Base-by-base conservation (phyloP, 1,284 basidiomycete genomes). In the Cronartium quercuum region DNA sequence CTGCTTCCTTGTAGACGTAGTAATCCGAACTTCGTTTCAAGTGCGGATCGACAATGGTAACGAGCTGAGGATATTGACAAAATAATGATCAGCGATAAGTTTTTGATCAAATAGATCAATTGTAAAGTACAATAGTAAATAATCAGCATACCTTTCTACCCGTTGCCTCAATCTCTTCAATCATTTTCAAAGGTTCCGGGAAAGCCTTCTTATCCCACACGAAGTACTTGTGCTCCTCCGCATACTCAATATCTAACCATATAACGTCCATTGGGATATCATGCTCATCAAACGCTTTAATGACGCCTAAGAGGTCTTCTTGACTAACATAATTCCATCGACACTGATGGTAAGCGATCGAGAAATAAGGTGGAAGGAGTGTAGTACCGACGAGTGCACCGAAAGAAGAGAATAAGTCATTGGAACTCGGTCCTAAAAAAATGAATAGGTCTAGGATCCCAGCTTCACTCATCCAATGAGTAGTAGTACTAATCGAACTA, bases 241-340 rank as follows among this genome's bases (percentile, higher is more conserved):
- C 86, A 73, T 82, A 83, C 82, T 98, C 96, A 79, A 99, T 98
- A 83, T 98, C 96, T 60, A 98, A 87, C 96, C 96, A 98, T 80
- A 98, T 90, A 6, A 96, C 94, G 80, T 98, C 96, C 44, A 98
- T 88, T 0, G 96, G 95, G 70, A 98, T 93, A 79, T 96, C 91
- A 44, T 90, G 90, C 78, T 92, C 90, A 77, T 98, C 94, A 80
- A 98, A 97, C 68, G 88, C 85, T 79, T 85, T 86, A 82, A 94
- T 90, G 6, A 98, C 93, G n/a, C 86, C 85, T 21, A 93, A 86
- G 5, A 98, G 86, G 81, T 98, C 96, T 12, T 90, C 88, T 64
- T 92, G 90, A 81, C 89, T 91, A 78, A 96, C 86, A 81, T 99
- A 99, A 83, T 98, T 98, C 96, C 96, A 98, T 61, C 96, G 86